Base-by-base conservation (phyloP, 2,329 filamentous ascomycete genomes). In the Pezicula rhizophila region DNA sequence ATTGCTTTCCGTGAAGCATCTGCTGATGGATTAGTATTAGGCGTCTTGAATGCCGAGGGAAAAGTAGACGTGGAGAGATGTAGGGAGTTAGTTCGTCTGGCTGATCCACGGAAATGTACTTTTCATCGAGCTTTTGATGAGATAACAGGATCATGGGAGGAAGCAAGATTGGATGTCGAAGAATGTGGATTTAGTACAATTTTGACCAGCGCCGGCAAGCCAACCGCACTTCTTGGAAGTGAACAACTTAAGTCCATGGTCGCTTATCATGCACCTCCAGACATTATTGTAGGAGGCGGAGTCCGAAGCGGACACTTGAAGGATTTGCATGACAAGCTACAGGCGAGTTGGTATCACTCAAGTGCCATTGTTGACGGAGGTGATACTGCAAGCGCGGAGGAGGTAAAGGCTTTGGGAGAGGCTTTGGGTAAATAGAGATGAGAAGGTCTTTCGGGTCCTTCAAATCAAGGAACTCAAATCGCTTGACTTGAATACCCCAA, bases 121-220 rank as follows among this genome's bases (percentile, higher is more conserved):
- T 80, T 80, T 46, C 76, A 79, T 57, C 68, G 75, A 7, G 77
- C 76, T 0, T 75, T 79, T 52, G 77, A 79, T 56, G 55, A 65
- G 38, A 66, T 71, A 11, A 23, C 45, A 7, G 40, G 23, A 3
- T 12, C 12, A 8, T 15, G 39, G n/a, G 54, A 53, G 53, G 8
- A 38, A 25, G 12, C 18, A 3, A 46, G 52, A 35, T 20, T 55
- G 14, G 54, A 54, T 47, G 4, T 34, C 54, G 43, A 49, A 1
- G 33, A 39, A 4, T 69, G 70, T 46, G 74, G 75, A 1, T 79
- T 78, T 56, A 49, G 46, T 8, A 57, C 64, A 1, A 66, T 80
- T 10, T 61, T 80, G 18, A 78, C 74, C 4, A 76, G 72, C 42
- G 77, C 76, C 2, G 63, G 72, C 7, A 40, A 55, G 33, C 3